Evolutionary conservation across 164 flowering plant genomes (phyloP), one percentile per base, ranked within the genome.

Genomic region (Dillenia turbinata): DNA sequence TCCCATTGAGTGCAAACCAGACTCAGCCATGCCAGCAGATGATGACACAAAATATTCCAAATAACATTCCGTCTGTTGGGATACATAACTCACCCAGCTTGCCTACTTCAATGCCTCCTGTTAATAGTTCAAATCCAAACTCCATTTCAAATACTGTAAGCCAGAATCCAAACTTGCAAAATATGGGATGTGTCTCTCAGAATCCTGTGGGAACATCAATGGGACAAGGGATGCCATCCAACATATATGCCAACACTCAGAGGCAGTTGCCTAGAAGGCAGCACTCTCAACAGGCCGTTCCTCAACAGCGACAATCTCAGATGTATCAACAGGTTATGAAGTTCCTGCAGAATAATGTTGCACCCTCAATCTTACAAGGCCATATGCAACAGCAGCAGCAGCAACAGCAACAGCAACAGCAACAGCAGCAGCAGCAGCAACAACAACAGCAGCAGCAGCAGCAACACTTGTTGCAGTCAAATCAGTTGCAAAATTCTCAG

Each of bases 191-290:
- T 14, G 69, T 75, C 58, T 56, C 86, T 26, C 92, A 85, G 56
- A 87, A 78, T 40, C 64, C 77, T 3, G 70, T 68, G 8, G 81
- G 79, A 66, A 74, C 62, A 73, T 65, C 94, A 49, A 73, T 87
- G 75, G 91, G 88, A 14, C 91, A 82, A 62, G 87, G 83, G 49
- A 65, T 79, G 52, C 52, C 83, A 13, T 61, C 86, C 14, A 87
- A 74, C 73, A 72, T 83, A 66, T 85, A 82, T 73, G 51, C 87
- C 22, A 81, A 71, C 73, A 33, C 85, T 12, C 96, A 85, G 73
- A 86, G 88, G 75, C 94, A 74, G 60, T 71, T 88, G 70, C 85
- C 67, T 49, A 94, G 83, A 56, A 87, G 93, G 75, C 97, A 79
- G 68, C 73, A 60, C 44, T 52, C 64, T 8, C 83, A 85, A 66